Percentiles rank a stretch among this genome's conserved stretches.
Conservation (phyloP, 768 basidiomycete species). For the Kondoa subrosea region DNA sequence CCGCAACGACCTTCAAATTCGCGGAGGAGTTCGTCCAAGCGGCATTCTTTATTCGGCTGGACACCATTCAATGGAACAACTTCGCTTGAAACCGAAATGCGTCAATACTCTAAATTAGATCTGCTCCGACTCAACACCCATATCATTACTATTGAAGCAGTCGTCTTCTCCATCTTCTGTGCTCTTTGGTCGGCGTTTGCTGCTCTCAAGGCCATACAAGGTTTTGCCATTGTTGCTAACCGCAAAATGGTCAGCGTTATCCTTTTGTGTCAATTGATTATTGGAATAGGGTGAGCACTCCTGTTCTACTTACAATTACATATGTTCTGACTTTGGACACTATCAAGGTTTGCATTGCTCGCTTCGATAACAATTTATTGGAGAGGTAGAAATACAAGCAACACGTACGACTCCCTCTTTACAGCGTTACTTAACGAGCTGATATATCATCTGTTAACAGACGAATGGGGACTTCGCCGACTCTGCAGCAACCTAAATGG, state of each 20-base stretch:
- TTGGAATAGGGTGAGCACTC: not conserved
- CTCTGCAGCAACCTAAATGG: not conserved
- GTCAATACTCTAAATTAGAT: constrained; percentile 15
- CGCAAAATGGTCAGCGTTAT: not conserved
- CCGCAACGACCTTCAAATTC: not conserved
- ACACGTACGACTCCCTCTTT: not conserved
- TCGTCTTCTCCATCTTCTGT: constrained; percentile 12
- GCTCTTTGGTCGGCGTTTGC: constrained; percentile 11
- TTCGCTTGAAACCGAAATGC: constrained; percentile 9
- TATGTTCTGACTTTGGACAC: not conserved
- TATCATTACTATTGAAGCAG: constrained; percentile 11
- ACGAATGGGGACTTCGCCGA: not conserved
- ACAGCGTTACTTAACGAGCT: not conserved
- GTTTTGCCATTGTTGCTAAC: not conserved
- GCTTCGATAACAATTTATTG: not conserved
- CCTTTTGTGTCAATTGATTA: not conserved
- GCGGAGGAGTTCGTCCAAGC: not conserved
- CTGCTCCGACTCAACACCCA: constrained; percentile 13
- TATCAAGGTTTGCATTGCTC: not conserved
- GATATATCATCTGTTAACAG: not conserved
- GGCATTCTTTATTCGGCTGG: not conserved
- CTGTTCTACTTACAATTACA: not conserved
- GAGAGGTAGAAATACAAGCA: not conserved
- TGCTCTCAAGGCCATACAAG: constrained; percentile 2
- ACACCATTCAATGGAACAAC: not conserved